phyloP scores from a whole-genome alignment of 306 rosid species.

The Cicer yamashitae region DNA sequence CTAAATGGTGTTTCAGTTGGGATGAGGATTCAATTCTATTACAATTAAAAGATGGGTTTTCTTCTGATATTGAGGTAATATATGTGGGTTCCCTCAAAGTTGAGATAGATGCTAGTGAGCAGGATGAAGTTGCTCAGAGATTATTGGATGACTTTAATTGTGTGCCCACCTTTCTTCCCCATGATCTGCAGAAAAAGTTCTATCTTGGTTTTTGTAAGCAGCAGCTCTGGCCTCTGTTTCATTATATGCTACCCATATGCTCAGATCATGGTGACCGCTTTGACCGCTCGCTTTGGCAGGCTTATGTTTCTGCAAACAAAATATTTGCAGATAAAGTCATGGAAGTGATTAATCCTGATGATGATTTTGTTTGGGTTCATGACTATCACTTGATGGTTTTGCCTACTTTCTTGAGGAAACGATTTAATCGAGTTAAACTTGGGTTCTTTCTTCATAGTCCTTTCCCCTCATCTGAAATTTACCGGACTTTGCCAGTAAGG shows the following conservation, averaged over 20 bases:
- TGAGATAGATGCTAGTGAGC: constrained; percentile 70
- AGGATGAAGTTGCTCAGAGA: constrained; percentile 79
- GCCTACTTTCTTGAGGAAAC: constrained; percentile 85
- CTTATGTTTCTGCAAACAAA: constrained; percentile 87
- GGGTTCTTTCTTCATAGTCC: constrained; percentile 94
- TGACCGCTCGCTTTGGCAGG: constrained; percentile 80
- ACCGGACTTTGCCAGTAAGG: constrained; percentile 80
- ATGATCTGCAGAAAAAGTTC: constrained; percentile 69
- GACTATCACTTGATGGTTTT: constrained; percentile 90
- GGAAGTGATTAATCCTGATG: constrained; percentile 84
- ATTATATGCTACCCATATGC: constrained; percentile 85
- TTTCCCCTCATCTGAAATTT: constrained; percentile 83
- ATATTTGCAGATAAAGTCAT: constrained; percentile 85
- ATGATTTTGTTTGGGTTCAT: constrained; percentile 88
- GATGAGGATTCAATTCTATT: constrained; percentile 78
- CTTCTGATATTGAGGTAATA: constrained; percentile 71
- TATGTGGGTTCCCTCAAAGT: constrained; percentile 85
- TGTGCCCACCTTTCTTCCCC: constrained; percentile 80
- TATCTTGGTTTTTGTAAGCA: constrained; percentile 80
- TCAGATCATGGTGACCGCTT: constrained; percentile 84
- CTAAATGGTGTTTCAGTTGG: constrained; percentile 76
- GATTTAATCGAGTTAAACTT: constrained; percentile 67
- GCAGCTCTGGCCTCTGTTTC: constrained; percentile 89
- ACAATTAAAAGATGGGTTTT: constrained; percentile 75
- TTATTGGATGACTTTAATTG: constrained; percentile 74